Percentiles rank a stretch among this genome's conserved stretches.
Evolutionary conservation across 345 rosid genomes (phyloP).

Genomic region (Acer saccharum): DNA sequence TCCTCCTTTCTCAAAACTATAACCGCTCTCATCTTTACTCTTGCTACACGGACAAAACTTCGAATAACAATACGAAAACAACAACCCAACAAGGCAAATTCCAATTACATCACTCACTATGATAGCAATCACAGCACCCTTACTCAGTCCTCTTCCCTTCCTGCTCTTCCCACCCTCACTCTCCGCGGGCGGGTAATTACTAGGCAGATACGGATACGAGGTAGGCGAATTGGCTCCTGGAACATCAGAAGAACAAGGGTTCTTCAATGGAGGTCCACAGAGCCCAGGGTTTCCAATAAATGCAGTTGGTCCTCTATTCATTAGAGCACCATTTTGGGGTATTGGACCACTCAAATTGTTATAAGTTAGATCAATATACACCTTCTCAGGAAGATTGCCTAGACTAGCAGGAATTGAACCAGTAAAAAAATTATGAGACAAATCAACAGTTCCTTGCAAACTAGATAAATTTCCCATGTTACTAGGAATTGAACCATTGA

Average conservation of each 20-base stretch:
- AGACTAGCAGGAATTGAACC: constrained; percentile 84
- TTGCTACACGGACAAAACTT: constrained; percentile 50
- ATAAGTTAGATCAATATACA: constrained; percentile 84
- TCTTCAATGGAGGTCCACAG: constrained; percentile 89
- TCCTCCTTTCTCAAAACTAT: constrained; percentile 58
- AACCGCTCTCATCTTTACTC: constrained; percentile 40
- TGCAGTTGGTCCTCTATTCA: constrained; percentile 95
- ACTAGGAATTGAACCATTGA: constrained; percentile 70
- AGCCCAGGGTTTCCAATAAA: constrained; percentile 87
- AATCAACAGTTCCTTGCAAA: constrained; percentile 94
- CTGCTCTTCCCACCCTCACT: constrained; percentile 37
- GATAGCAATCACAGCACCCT: constrained; percentile 62
- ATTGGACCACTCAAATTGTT: constrained; percentile 92
- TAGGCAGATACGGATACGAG: constrained; percentile 71
- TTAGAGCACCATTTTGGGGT: constrained; percentile 92
- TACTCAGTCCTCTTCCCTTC: constrained; percentile 63
- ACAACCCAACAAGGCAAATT: constrained; percentile 80
- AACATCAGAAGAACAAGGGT: constrained; percentile 58
- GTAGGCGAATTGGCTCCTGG: constrained; percentile 54
- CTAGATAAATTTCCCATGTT: constrained; percentile 82
- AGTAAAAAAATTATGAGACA: constrained; percentile 75
- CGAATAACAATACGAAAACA: constrained; percentile 82
- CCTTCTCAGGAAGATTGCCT: constrained; percentile 91
- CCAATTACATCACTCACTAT: constrained; percentile 83
- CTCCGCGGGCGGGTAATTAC: constrained; percentile 45